Evolutionary conservation across 2,329 filamentous ascomycete genomes (phyloP).

Genomic region (Monosporascus cannonballus): DNA sequence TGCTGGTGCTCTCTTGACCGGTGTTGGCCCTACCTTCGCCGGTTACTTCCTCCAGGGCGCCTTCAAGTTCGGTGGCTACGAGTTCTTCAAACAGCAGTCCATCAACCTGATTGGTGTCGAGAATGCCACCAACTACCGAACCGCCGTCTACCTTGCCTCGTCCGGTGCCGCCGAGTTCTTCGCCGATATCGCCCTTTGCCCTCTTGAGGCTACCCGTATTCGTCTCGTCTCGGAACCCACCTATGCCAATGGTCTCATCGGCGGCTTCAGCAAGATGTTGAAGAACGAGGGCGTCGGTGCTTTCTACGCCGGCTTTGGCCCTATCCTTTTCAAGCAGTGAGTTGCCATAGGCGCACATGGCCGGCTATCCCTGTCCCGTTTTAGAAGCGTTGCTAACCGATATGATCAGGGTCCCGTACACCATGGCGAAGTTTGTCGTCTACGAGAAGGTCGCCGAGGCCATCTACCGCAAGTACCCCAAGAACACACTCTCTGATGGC

Average conservation of each 20-base stretch:
- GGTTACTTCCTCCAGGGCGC: slow-evolving; percentile 77
- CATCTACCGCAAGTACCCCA: slow-evolving; percentile 57
- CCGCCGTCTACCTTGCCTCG: slow-evolving; percentile 59
- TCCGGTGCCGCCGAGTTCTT: slow-evolving; percentile 48
- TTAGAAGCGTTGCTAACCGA: slow-evolving; percentile 4
- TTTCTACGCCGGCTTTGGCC: slow-evolving; percentile 73
- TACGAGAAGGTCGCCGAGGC: slow-evolving; percentile 69
- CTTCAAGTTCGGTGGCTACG: slow-evolving; percentile 77
- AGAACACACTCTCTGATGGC: slow-evolving; percentile 51
- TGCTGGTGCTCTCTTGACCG: slow-evolving; percentile 65
- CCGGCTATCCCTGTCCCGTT: not conserved
- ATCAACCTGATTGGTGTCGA: slow-evolving; percentile 64
- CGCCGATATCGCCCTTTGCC: slow-evolving; percentile 64
- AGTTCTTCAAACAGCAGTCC: slow-evolving; percentile 76
- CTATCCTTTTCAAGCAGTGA: slow-evolving; percentile 65
- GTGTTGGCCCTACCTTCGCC: slow-evolving; percentile 65
- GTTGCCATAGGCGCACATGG: slow-evolving; percentile 17
- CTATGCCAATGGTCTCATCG: slow-evolving; percentile 62
- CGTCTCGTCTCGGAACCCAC: slow-evolving; percentile 68
- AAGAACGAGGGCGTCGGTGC: slow-evolving; percentile 64
- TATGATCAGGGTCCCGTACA: slow-evolving; percentile 61
- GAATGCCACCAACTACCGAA: slow-evolving; percentile 59
- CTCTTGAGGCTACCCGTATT: slow-evolving; percentile 72
- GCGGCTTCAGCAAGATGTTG: slow-evolving; percentile 63
- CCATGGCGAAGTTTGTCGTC: slow-evolving; percentile 77